phyloP scores from a whole-genome alignment of 108 stramenopile genomes.

The Fistulifera pelliculosa region DNA sequence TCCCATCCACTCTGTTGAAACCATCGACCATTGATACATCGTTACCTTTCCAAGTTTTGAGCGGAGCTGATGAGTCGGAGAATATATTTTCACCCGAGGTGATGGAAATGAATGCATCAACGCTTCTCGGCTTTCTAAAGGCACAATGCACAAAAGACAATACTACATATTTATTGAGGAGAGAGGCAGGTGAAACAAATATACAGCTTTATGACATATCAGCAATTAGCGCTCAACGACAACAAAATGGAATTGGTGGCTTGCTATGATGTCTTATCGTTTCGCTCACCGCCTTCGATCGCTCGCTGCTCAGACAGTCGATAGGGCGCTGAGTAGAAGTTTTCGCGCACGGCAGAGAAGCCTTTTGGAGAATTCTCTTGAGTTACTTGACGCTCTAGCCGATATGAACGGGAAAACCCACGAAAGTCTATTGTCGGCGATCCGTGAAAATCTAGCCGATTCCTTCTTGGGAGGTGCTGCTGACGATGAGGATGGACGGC shows the following conservation, averaged over 20 bases:
- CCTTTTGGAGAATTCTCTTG: constrained; percentile 57
- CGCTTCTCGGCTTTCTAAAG: constrained; percentile 69
- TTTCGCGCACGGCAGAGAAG: constrained; percentile 75
- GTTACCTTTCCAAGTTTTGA: constrained; percentile 17
- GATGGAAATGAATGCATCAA: constrained; percentile 82
- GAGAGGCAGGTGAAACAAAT: constrained; percentile 49
- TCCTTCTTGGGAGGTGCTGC: constrained; percentile 42
- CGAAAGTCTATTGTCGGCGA: constrained; percentile 67
- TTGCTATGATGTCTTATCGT: constrained; percentile 74
- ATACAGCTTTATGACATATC: constrained; percentile 79
- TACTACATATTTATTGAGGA: constrained; percentile 64
- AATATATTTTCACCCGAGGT: constrained; percentile 67
- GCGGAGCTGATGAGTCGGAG: constrained; percentile 9
- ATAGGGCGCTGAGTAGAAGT: constrained; percentile 25
- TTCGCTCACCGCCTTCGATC: constrained; percentile 72
- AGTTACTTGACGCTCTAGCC: constrained; percentile 60
- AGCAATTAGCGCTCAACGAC: constrained; percentile 60
- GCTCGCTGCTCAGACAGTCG: constrained; percentile 21
- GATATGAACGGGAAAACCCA: constrained; percentile 82
- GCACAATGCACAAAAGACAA: constrained; percentile 73
- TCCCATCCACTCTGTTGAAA: constrained; percentile 63
- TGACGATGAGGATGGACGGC: constrained; percentile 14
- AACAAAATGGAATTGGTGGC: constrained; percentile 84
- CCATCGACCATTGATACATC: constrained; percentile 54
- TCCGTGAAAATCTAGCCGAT: constrained; percentile 73